phyloP scores from a whole-genome alignment of 2,329 filamentous ascomycete genomes.

The Lizonia empirigonia region DNA sequence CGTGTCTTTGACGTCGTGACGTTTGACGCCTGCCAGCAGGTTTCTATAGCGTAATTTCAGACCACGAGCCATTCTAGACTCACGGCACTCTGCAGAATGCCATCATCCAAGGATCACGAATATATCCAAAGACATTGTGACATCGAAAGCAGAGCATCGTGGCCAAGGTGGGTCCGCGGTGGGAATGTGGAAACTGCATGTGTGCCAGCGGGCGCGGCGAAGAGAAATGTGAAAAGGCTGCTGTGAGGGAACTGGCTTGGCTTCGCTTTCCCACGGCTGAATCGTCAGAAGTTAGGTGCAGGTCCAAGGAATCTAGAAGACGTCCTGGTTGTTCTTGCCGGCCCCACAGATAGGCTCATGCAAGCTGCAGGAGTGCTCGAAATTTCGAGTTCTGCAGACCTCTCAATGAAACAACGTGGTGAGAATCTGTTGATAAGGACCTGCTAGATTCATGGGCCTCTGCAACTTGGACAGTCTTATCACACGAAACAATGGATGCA shows the following conservation, averaged over 20 bases:
- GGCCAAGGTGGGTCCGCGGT: conserved; percentile 3
- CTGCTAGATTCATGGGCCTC: neutral
- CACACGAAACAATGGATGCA: conserved; percentile 9
- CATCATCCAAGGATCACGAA: conserved; percentile 24
- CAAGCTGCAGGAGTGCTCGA: conserved; percentile 12
- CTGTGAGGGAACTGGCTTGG: conserved; percentile 29
- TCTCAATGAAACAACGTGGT: conserved; percentile 28
- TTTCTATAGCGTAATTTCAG: conserved; percentile 27
- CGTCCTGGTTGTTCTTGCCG: conserved; percentile 30
- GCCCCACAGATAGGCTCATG: conserved; percentile 26
- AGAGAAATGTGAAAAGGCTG: conserved; percentile 18
- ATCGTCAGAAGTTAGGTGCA: conserved; percentile 27
- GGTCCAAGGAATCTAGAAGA: conserved; percentile 35
- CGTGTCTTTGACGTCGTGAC: conserved; percentile 34
- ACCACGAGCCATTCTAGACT: conserved; percentile 19
- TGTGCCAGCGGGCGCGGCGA: conserved; percentile 18
- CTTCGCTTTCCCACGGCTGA: conserved; percentile 35
- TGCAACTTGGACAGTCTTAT: conserved; percentile 11
- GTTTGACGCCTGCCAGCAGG: conserved; percentile 21
- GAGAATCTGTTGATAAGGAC: neutral
- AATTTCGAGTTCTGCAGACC: conserved; percentile 11
- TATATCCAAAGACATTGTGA: conserved; percentile 8
- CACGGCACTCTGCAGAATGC: conserved; percentile 20
- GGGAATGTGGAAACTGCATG: conserved; percentile 16
- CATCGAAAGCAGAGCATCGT: conserved; percentile 11